Base-by-base conservation (phyloP, 2,329 filamentous ascomycete species). In the Fusarium illudens region DNA sequence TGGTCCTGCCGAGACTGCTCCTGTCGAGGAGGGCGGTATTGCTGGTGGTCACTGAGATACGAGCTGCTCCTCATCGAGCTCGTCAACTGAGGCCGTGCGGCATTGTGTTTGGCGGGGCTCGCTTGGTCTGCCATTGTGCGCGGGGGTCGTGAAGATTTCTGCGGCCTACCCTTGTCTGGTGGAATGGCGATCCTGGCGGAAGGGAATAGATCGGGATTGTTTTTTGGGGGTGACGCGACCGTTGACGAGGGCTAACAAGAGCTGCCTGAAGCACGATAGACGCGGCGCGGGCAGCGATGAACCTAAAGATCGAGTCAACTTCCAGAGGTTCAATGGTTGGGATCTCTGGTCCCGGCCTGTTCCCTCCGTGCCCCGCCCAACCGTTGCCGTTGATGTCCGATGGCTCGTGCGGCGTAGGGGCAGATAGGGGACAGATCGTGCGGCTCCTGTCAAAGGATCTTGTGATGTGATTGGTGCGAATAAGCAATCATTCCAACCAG, bases 1-100 rank as follows among this genome's bases (percentile, higher is more conserved):
- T 80, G 81, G 27, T 89, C 87, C 48, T 82, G 82, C 62, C 80
- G 79, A 11, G 86, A 85, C 57, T 80, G 81, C 30, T 89, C 87
- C 39, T 81, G 81, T 63, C 80, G 79, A 11, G 86, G 86, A 29
- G 86, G 85, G 50, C 87, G 86, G 68, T 88, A 89, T 73, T 90
- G 86, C 76, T 89, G 87, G 72, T 89, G 86, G 68, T 90, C 87
- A 75, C 84, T 83, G 59, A 90, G 80, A 73, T 87, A 90, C 13
- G 87, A 89, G 76, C 84, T 86, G 79, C 84, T 88, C 73, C 87
- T 84, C 84, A 85, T 86, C 55, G 79, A 77, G 56, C 79, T 79
- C 49, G 79, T 76, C 70, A 87, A 78, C 74, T 85, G 83, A 57
- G 84, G 84, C 48, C 84, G 82, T 71, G 76, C 71, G 52, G 78